These are phyloP conservation scores for Diaporthe citriasiana DNA, from an alignment of 2,329 filamentous ascomycete genomes.

Conservation along the genomic window DNA sequence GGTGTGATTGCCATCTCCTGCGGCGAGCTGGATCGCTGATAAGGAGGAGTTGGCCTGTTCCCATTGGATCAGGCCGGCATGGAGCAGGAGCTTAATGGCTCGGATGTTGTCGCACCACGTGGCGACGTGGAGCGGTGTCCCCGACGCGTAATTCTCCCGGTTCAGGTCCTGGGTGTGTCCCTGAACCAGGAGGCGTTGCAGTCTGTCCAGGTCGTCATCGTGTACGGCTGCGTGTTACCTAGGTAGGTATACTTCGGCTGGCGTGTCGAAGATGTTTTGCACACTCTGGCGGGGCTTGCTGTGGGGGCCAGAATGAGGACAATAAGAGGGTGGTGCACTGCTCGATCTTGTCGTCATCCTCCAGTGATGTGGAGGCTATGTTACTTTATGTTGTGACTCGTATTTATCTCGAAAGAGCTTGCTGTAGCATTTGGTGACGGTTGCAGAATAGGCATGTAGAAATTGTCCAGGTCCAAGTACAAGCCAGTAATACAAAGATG, in stretches of 20 bases:
- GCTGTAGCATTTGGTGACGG: neutral
- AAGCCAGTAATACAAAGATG: too few species aligned
- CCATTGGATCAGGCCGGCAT: neutral
- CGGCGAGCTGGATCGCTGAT: neutral
- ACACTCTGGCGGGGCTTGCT: neutral
- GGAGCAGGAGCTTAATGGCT: neutral
- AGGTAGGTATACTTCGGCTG: neutral
- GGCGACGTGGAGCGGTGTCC: neutral
- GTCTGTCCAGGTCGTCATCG: neutral
- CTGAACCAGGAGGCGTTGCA: neutral
- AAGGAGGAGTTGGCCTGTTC: neutral
- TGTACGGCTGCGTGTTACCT: neutral
- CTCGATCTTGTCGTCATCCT: neutral
- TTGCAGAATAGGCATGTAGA: too few species aligned
- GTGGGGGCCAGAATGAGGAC: neutral
- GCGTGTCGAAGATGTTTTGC: neutral
- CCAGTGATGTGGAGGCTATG: neutral
- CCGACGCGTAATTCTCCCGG: neutral
- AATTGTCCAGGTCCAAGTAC: too few species aligned
- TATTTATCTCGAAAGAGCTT: neutral
- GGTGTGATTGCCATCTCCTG: neutral
- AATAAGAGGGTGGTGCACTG: neutral
- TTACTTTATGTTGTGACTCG: neutral
- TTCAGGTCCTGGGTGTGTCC: neutral
- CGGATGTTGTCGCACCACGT: neutral